Percentiles rank a stretch among this genome's conserved stretches.
Conservation (phyloP, 345 rosid species). For the Eucalyptus tenuipes region DNA sequence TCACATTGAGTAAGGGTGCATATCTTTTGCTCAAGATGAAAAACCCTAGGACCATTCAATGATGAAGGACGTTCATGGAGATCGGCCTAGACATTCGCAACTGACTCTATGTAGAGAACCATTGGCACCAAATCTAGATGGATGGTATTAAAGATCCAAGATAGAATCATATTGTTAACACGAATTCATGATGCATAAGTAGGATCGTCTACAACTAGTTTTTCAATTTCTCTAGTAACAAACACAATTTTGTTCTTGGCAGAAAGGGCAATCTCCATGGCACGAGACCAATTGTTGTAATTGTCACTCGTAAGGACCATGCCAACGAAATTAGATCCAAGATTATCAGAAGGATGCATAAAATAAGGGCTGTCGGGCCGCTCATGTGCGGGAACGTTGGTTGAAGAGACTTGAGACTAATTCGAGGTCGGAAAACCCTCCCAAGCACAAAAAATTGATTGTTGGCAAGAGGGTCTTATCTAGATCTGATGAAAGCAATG, state of each 20-base stretch:
- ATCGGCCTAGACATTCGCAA: accelerated
- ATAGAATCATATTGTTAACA: background rate
- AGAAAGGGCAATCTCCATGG: background rate
- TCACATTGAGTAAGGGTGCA: background rate
- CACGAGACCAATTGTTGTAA: background rate
- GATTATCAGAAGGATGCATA: too few relatives aligned
- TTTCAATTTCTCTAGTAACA: background rate
- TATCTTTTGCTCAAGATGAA: background rate
- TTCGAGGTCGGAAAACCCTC: too few relatives aligned
- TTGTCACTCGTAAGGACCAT: background rate
- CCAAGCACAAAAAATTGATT: too few relatives aligned
- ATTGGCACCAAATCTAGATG: background rate
- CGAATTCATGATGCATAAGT: background rate
- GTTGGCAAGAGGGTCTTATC: too few relatives aligned
- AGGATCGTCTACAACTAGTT: accelerated
- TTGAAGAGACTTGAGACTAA: background rate
- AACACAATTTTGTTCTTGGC: background rate
- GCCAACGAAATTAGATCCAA: background rate
- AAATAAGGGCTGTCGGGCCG: background rate
- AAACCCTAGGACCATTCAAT: background rate
- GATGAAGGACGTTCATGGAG: background rate
- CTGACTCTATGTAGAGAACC: background rate
- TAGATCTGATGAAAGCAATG: too few relatives aligned
- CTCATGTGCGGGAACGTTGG: background rate
- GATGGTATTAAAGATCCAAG: background rate